Evolutionary conservation across 1,284 basidiomycete genomes (phyloP).

Genomic region (Rhodofomes roseus): DNA sequence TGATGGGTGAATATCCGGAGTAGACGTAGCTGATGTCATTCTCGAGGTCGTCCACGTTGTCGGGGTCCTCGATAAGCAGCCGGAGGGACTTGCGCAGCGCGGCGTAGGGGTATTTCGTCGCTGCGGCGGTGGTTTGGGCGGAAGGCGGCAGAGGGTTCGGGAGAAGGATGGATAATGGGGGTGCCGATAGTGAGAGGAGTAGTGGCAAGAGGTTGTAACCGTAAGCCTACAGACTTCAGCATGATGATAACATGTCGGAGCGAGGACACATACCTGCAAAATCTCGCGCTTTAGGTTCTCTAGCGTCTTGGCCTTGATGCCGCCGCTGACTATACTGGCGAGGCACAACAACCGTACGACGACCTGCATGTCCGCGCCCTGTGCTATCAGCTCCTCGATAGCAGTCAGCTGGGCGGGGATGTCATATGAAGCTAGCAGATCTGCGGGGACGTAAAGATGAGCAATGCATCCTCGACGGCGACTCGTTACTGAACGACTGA

Average conservation of each 20-base stretch:
- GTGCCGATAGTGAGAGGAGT: constrained; percentile 74
- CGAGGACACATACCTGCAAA: constrained; percentile 59
- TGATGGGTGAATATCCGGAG: constrained; percentile 95
- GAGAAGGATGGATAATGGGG: constrained; percentile 65
- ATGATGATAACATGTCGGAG: constrained; percentile 8
- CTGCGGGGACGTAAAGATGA: constrained; percentile 36
- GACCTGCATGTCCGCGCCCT: constrained; percentile 75
- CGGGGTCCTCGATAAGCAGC: constrained; percentile 87
- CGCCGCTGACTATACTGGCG: constrained; percentile 78
- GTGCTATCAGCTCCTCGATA: constrained; percentile 86
- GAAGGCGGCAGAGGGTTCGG: constrained; percentile 59
- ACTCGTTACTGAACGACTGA: constrained; percentile 31
- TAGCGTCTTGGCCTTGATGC: constrained; percentile 83
- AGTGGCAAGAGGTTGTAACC: constrained; percentile 89
- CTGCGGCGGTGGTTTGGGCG: constrained; percentile 37
- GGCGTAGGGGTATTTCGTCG: constrained; percentile 65
- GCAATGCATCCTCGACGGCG: neutral
- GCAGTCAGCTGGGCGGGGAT: constrained; percentile 69
- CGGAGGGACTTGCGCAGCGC: constrained; percentile 81
- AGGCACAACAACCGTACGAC: constrained; percentile 85
- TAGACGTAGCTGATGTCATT: constrained; percentile 96
- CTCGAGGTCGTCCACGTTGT: constrained; percentile 74
- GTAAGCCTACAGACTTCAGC: constrained; percentile 59
- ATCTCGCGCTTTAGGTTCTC: constrained; percentile 92
- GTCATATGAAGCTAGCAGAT: constrained; percentile 90